Evolutionary conservation across 192 early-diverging fungal species (phyloP).

Genomic region (Mortierella hygrophila): DNA sequence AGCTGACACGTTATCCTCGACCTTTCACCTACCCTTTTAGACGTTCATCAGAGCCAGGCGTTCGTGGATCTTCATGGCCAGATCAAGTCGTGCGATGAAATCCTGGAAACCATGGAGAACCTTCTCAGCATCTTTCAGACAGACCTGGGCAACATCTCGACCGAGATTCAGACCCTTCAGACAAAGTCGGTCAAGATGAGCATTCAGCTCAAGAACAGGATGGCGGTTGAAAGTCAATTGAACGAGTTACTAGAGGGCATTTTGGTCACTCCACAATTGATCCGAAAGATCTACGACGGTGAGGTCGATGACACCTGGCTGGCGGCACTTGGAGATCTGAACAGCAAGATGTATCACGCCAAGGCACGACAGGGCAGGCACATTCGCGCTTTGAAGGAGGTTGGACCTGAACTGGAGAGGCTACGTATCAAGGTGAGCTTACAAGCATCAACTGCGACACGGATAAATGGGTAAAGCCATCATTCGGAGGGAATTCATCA

Average conservation of each 20-base stretch:
- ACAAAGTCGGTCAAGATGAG: constrained; percentile 85
- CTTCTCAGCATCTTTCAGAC: constrained; percentile 88
- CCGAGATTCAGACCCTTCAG: constrained; percentile 91
- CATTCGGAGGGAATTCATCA: background rate
- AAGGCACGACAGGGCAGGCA: constrained; percentile 80
- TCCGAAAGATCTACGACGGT: constrained; percentile 90
- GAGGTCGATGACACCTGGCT: constrained; percentile 95
- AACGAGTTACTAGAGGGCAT: constrained; percentile 86
- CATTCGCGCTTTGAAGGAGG: constrained; percentile 85
- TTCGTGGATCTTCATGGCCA: constrained; percentile 76
- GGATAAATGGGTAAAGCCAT: too few species aligned
- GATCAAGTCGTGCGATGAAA: constrained; percentile 80
- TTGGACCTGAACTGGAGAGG: constrained; percentile 94
- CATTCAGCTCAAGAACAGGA: constrained; percentile 86
- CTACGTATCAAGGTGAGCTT: constrained; percentile 75
- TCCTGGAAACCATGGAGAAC: constrained; percentile 88
- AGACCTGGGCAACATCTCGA: constrained; percentile 89
- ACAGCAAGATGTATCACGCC: constrained; percentile 89
- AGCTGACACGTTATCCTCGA: background rate
- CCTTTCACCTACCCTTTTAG: constrained; percentile 48
- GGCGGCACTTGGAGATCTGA: constrained; percentile 84
- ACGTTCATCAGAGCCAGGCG: constrained; percentile 66
- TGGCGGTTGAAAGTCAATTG: constrained; percentile 80
- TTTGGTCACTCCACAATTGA: constrained; percentile 80
- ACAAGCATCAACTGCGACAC: too few species aligned